Base-by-base conservation (phyloP, 192 early-diverging fungal species). In the Umbelopsis ramanniana region DNA sequence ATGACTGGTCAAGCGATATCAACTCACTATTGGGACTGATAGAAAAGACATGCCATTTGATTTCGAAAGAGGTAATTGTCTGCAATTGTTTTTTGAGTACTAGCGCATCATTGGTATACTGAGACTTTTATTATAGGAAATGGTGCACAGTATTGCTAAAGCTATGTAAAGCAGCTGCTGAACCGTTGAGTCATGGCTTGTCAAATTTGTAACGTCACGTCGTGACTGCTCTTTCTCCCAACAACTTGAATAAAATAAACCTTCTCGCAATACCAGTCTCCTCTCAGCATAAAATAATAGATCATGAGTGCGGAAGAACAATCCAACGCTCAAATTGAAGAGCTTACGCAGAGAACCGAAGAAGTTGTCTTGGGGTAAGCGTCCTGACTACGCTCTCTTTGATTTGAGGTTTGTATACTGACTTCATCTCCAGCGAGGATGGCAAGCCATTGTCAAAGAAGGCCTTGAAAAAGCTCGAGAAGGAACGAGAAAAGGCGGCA, bases 1-100 rank as follows among this genome's bases (percentile, higher is more conserved):
- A 97, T 72, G 90, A 93, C 71, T 99, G 98, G 98, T 93, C 94
- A 29, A 87, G 85, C 75, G 93, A 94, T 77, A 93, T 99, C 55
- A 91, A 93, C 73, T 86, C 86, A 10, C 84, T 99, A 46, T 84
- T 99, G 71, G 86, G 91, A 6, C 81, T 98, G 84, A 94, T 99
- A 63, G 96, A 94, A 68, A 98, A 98, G 87, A 98, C 96, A 37
- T 93, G 90, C 73, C 94, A 95, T 77, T 81, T 94, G 75, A 94
- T 95, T 67, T 88, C 91, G 48, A 95, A 95, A 82, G 94, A 95
- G 46, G 77, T 78, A 71, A 71, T 24, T 67, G 17, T 35, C 6
- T 48, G 9, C 9, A 23, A 19, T 46, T 7, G 4, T 71, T 23
- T n/a, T 40, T 53, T 21, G 6, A 50, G 3, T 21, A 35, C 6